These are phyloP conservation scores for Daedaleopsis nitida DNA, from an alignment of 768 basidiomycete species.

Conservation along the genomic window DNA sequence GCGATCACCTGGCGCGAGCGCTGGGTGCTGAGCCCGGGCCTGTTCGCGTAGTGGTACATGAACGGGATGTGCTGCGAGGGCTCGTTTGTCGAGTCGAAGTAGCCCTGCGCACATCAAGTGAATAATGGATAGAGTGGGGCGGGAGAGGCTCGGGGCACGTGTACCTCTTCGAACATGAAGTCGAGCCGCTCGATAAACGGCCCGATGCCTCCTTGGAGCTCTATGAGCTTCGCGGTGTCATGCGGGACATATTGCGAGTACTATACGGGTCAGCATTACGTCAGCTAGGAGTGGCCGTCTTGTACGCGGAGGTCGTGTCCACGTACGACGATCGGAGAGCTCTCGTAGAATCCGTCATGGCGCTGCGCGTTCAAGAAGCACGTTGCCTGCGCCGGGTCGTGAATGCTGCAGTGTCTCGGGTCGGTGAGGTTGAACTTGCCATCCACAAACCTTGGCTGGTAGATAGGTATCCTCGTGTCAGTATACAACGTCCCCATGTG, in stretches of 20 bases:
- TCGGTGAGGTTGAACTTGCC: slow-evolving; percentile 67
- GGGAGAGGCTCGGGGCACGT: too few species aligned
- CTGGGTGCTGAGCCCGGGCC: slow-evolving; percentile 59
- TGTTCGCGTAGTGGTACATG: slow-evolving; percentile 71
- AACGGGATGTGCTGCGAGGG: slow-evolving; percentile 69
- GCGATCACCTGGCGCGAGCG: slow-evolving; percentile 55
- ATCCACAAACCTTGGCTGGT: slow-evolving; percentile 54
- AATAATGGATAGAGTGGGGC: too few species aligned
- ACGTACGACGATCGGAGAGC: slow-evolving; percentile 57
- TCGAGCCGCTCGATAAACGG: slow-evolving; percentile 56
- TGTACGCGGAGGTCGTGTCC: not conserved
- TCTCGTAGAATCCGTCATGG: slow-evolving; percentile 67
- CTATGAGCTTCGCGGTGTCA: slow-evolving; percentile 61
- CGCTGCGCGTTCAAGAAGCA: slow-evolving; percentile 61
- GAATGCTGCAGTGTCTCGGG: slow-evolving; percentile 65
- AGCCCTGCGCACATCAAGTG: too few species aligned
- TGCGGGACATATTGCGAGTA: slow-evolving; percentile 58
- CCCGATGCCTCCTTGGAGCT: slow-evolving; percentile 59
- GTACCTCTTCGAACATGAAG: slow-evolving; percentile 57
- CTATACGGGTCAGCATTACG: not conserved
- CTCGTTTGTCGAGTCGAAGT: slow-evolving; percentile 65
- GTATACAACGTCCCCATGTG: not conserved
- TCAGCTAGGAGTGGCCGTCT: too few species aligned
- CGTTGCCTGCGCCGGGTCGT: slow-evolving; percentile 57
- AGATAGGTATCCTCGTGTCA: not conserved